A percentile compares a stretch with the other conserved stretches of the same genome.
Conservation (phyloP, 768 basidiomycete genomes). For the Polyporus arcularius region DNA sequence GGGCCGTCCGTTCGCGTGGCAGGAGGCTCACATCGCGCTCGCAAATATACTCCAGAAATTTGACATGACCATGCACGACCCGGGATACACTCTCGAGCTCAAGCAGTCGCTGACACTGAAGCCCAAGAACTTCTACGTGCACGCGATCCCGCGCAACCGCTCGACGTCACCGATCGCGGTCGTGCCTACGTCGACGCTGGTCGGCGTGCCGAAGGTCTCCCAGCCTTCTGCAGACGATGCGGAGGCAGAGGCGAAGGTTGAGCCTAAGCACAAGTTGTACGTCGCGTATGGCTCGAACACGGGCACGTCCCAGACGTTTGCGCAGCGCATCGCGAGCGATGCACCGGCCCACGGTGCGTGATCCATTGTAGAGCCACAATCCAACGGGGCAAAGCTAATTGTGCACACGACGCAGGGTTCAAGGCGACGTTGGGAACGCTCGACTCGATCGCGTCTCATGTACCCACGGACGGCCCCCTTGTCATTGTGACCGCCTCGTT, state of each 20-base stretch:
- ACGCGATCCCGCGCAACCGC: conserved; percentile 37
- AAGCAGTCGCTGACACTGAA: conserved; percentile 51
- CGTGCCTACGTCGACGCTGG: conserved; percentile 20
- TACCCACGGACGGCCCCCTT: conserved; percentile 47
- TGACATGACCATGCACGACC: conserved; percentile 45
- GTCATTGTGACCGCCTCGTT: conserved; percentile 49
- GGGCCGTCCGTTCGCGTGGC: conserved; percentile 50
- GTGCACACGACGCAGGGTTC: conserved; percentile 34
- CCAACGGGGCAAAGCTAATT: no score
- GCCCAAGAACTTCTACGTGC: conserved; percentile 43
- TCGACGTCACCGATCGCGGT: conserved; percentile 8
- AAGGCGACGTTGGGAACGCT: conserved; percentile 39
- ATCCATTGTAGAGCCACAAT: no score
- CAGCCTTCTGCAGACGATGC: not conserved
- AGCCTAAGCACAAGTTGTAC: conserved; percentile 34
- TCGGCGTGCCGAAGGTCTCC: not conserved
- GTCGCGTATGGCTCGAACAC: conserved; percentile 50
- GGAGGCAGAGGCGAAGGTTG: not conserved
- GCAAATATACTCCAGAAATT: conserved; percentile 46
- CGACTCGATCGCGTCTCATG: conserved; percentile 37
- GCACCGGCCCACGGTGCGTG: conserved; percentile 39
- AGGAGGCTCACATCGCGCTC: conserved; percentile 46
- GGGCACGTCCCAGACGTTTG: conserved; percentile 50
- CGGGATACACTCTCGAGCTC: conserved; percentile 44
- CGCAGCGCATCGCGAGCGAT: conserved; percentile 43